A percentile compares a stretch with the other conserved stretches of the same genome.
phyloP scores from a whole-genome alignment of 2,329 filamentous ascomycete genomes.

The Aspergillus spinulosporus region DNA sequence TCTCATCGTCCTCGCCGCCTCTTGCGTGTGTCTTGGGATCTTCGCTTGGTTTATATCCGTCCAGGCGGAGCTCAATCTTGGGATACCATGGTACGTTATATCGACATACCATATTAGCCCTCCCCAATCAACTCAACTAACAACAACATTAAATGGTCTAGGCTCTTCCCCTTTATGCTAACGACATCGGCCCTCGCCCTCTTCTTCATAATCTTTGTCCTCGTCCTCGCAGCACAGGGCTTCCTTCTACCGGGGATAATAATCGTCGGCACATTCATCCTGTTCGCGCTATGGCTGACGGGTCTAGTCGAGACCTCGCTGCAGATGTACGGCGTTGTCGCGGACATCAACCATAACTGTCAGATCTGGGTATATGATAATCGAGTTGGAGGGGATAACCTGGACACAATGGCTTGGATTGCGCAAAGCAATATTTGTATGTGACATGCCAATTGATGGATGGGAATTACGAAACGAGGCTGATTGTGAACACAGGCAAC shows the following conservation, averaged over 20 bases:
- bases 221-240: conserved; percentile 57
- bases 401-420: conserved; percentile 62
- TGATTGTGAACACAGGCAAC: conserved; percentile 44
- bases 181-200: conserved; percentile 59
- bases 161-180: conserved; percentile 66
- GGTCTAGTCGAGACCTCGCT: conserved; percentile 63
- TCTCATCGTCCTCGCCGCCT: conserved; percentile 60
- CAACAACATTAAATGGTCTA: conserved; percentile 30
- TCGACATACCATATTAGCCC: no score
- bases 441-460: conserved; percentile 25
- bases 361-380: conserved; percentile 56
- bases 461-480: no score
- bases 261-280: conserved; percentile 61
- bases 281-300: conserved; percentile 62
- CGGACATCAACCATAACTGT: conserved; percentile 61
- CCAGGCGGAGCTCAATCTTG: conserved; percentile 56
- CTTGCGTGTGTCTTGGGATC: conserved; percentile 59
- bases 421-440: conserved; percentile 63
- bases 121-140: no score
- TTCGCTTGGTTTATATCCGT: conserved; percentile 62
- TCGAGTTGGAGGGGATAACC: conserved; percentile 48
- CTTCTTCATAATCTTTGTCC: conserved; percentile 59
- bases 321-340: conserved; percentile 58
- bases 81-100: conserved; percentile 59
- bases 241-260: conserved; percentile 60